Percentiles rank a stretch among this genome's conserved stretches.
Conservation (phyloP, 371 early-diverging fungal genomes). For the Chytridium lagenaria region DNA sequence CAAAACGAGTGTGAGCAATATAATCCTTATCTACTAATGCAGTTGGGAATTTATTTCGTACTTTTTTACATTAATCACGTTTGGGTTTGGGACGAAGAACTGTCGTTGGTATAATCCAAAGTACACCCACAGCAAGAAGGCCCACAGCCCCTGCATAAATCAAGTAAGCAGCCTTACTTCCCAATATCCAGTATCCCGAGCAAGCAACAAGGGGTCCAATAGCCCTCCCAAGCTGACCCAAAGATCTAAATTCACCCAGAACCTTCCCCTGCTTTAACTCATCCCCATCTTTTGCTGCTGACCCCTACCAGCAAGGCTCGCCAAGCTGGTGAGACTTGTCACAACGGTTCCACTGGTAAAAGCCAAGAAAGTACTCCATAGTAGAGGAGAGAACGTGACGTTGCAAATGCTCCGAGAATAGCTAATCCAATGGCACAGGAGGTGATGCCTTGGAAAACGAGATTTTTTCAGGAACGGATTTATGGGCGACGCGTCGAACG, state of each 20-base stretch:
- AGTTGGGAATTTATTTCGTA: too few species aligned
- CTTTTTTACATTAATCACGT: too few species aligned
- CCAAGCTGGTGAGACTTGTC: constrained; percentile 85
- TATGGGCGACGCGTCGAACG: constrained; percentile 78
- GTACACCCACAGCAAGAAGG: constrained; percentile 13
- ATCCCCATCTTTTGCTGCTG: constrained; percentile 25
- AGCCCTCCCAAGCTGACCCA: constrained; percentile 92
- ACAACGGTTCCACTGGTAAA: constrained; percentile 94
- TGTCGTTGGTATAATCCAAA: constrained; percentile 13
- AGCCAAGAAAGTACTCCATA: constrained; percentile 77
- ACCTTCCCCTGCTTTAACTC: constrained; percentile 64
- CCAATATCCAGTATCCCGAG: constrained; percentile 86
- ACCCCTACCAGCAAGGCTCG: constrained; percentile 58
- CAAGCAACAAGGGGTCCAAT: constrained; percentile 89
- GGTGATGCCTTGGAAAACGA: constrained; percentile 81
- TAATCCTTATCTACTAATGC: too few species aligned
- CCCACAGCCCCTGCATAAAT: constrained; percentile 29
- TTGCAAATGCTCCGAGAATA: constrained; percentile 65
- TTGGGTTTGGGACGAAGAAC: neutral
- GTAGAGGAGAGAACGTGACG: constrained; percentile 50
- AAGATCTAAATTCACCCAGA: constrained; percentile 85
- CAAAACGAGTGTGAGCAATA: too few species aligned
- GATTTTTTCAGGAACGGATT: constrained; percentile 66
- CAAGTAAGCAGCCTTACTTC: constrained; percentile 48
- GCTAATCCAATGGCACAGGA: constrained; percentile 73